Base-by-base conservation (phyloP, 768 basidiomycete species). In the Pleurotus sapidus region DNA sequence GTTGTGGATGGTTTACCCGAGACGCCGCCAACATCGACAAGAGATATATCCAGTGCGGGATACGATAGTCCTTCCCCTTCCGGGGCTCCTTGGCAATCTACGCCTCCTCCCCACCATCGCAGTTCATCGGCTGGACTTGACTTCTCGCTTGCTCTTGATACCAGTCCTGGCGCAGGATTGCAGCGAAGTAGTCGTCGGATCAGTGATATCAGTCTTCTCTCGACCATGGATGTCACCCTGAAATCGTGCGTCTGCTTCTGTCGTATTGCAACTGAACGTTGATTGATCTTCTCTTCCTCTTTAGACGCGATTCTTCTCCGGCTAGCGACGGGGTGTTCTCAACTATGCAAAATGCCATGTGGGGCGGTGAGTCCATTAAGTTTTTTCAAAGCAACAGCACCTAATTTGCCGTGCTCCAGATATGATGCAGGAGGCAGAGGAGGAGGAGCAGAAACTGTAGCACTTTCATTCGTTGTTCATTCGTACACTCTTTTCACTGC, bases 291-390 rank as follows among this genome's bases (percentile, higher is more conserved):
- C 9, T n/a, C 59, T 67, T 38, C 25, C 30, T 7, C 46, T 42
- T 9, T 49, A 79, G 79, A 56, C 72, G 77, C 20, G 60, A 61
- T 11, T 64, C 67, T 39, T 78, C 68, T 61, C 74, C 71, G 69
- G 73, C 68, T 27, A 72, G 77, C 42, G 77, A 81, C 58, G 73
- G 80, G 57, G 74, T 87, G 18, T 68, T 85, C 17, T 76, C 78
- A 17, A 80, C 86, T 9, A 80, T 88, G 72, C 79, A 86, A 59
- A 80, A 77, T 58, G 88, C 87, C n/a, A 75, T 83, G 51, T 89
- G 88, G 88, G 83, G 84, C 64, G 87, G 88, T 87, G 63, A 64
- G 86, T 70, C 12, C 46, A n/a, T 47, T 6, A 20, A 15, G 17
- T 34, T 55, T 40, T n/a, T 45, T 27, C 45, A 14, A 43, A 42